phyloP scores from a whole-genome alignment of 2,329 filamentous ascomycete genomes.

The Aureobasidium pullulans region DNA sequence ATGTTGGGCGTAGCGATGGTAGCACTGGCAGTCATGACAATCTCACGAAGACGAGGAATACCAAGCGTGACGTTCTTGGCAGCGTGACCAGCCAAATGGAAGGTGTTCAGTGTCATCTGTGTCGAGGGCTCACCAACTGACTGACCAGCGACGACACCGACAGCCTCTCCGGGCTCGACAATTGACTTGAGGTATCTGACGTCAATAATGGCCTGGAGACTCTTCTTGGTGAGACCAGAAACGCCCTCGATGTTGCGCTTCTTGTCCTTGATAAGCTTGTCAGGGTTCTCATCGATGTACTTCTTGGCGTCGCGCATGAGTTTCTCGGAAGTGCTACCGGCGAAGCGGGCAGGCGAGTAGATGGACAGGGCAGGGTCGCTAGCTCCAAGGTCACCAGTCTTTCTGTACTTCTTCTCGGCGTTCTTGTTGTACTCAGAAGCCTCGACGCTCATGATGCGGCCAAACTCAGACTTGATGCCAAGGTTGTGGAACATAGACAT shows the following conservation, averaged over 20 bases:
- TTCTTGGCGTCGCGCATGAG: slow-evolving; percentile 65
- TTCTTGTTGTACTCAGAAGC: slow-evolving; percentile 54
- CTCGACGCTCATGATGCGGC: slow-evolving; percentile 59
- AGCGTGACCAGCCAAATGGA: slow-evolving; percentile 97
- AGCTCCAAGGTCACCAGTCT: slow-evolving; percentile 57
- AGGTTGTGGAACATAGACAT: slow-evolving; percentile 71
- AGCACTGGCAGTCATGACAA: slow-evolving; percentile 92
- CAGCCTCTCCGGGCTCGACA: slow-evolving; percentile 90
- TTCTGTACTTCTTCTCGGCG: slow-evolving; percentile 72
- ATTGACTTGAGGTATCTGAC: slow-evolving; percentile 90
- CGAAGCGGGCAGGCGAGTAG: slow-evolving; percentile 68
- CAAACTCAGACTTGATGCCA: slow-evolving; percentile 49
- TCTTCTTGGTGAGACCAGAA: slow-evolving; percentile 51
- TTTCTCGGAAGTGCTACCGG: slow-evolving; percentile 82
- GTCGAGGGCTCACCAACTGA: slow-evolving; percentile 96
- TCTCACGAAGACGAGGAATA: slow-evolving; percentile 95
- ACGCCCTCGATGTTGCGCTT: slow-evolving; percentile 43
- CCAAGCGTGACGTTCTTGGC: slow-evolving; percentile 97
- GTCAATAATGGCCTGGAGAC: slow-evolving; percentile 75
- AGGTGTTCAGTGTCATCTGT: slow-evolving; percentile 98
- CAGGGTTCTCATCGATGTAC: slow-evolving; percentile 72
- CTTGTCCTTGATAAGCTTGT: slow-evolving; percentile 53
- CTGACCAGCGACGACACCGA: slow-evolving; percentile 93
- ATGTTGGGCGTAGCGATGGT: slow-evolving; percentile 86
- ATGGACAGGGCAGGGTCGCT: slow-evolving; percentile 69